Conservation (phyloP, 371 early-diverging fungal genomes). For the Syncephalastrum contaminatum region DNA sequence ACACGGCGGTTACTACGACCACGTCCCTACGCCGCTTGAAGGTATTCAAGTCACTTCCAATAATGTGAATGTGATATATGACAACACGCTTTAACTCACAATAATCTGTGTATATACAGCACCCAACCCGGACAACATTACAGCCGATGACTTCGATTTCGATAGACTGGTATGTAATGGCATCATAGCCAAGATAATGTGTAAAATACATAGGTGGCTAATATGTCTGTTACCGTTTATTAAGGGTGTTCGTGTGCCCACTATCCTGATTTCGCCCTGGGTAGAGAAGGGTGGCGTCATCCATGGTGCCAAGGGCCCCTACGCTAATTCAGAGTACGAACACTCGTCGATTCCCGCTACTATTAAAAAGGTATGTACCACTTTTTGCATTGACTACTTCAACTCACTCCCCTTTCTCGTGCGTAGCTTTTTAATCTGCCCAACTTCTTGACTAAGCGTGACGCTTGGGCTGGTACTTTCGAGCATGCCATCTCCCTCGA, state of each 20-base stretch:
- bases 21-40: slow-evolving; percentile 23
- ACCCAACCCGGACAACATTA: slow-evolving; percentile 33
- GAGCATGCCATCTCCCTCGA: slow-evolving; percentile 22
- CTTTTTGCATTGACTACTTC: background rate
- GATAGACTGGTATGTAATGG: background rate
- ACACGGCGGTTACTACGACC: slow-evolving; percentile 27
- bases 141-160: slow-evolving; percentile 23
- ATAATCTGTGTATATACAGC: background rate
- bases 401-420: background rate
- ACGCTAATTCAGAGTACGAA: slow-evolving; percentile 31
- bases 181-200: background rate
- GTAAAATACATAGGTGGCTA: background rate
- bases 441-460: slow-evolving; percentile 19
- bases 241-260: slow-evolving; percentile 51
- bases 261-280: slow-evolving; percentile 47
- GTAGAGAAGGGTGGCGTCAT: slow-evolving; percentile 39
- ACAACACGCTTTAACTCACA: too few relatives aligned
- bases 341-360: slow-evolving; percentile 49
- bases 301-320: slow-evolving; percentile 20
- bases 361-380: slow-evolving; percentile 18
- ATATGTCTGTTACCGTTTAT: background rate
- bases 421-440: slow-evolving; percentile 27
- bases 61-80: too few relatives aligned
- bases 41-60: background rate
- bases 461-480: slow-evolving; percentile 32